A percentile compares a stretch with the other conserved stretches of the same genome.
Conservation (phyloP, 768 basidiomycete genomes). For the Sporobolomyces pararoseus region DNA sequence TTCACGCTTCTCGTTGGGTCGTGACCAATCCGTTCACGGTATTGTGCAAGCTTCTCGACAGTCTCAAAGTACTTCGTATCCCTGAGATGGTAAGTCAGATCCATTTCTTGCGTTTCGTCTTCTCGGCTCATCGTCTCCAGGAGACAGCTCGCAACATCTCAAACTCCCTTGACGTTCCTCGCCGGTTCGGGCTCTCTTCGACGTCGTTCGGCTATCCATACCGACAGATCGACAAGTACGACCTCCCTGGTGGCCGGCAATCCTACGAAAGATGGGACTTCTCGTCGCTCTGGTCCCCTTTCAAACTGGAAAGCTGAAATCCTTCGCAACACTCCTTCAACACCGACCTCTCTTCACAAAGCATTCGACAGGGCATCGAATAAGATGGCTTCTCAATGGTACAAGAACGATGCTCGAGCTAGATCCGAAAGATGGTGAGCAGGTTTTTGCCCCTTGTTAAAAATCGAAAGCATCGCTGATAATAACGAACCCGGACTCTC, state of each 20-base stretch:
- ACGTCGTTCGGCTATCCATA: neutral
- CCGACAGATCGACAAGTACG: neutral
- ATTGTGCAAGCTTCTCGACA: slow-evolving; percentile 3
- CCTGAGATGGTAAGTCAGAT: slow-evolving; percentile 2
- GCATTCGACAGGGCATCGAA: slow-evolving; percentile 2
- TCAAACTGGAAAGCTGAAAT: slow-evolving; percentile 15
- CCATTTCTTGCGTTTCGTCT: neutral
- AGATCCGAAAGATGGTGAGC: slow-evolving; percentile 23
- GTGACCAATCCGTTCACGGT: slow-evolving; percentile 35
- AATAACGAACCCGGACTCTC: too few species aligned
- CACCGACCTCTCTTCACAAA: neutral
- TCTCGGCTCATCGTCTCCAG: too few species aligned
- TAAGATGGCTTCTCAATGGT: neutral
- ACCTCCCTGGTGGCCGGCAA: neutral
- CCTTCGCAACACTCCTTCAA: neutral
- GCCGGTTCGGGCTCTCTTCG: neutral
- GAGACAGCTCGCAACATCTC: neutral
- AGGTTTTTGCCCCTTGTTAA: too few species aligned
- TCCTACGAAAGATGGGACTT: slow-evolving; percentile 9
- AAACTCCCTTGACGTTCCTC: slow-evolving; percentile 17
- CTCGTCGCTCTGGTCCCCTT: neutral
- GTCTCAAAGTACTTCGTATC: slow-evolving; percentile 5
- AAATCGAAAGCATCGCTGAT: too few species aligned
- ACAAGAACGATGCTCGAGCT: neutral
- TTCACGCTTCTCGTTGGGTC: slow-evolving; percentile 32